Conservation (phyloP, 192 early-diverging fungal genomes). For the Jimgerdemannia flammicorona region DNA sequence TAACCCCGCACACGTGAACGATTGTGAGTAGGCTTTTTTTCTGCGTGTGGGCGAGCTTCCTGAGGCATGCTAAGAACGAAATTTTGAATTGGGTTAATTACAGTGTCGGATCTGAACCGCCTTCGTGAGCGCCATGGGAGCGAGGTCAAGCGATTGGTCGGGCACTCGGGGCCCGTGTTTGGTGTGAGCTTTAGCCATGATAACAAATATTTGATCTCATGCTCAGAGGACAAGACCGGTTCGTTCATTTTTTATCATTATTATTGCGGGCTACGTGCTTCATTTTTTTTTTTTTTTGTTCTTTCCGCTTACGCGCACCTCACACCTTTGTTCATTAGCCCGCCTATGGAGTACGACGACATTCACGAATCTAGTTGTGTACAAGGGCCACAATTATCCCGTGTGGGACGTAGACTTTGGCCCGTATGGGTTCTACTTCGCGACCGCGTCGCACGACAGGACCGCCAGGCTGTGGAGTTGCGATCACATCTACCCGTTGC, state of each 20-base stretch:
- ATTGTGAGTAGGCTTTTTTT: conserved; percentile 26
- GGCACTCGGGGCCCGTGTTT: conserved; percentile 90
- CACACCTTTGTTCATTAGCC: conserved; percentile 32
- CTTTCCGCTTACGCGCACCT: background rate
- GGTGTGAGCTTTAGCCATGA: conserved; percentile 82
- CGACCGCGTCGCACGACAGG: conserved; percentile 91
- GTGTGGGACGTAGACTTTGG: conserved; percentile 96
- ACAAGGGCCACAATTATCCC: conserved; percentile 96
- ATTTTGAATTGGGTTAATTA: too few relatives aligned
- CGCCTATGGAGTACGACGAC: conserved; percentile 96
- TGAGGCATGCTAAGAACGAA: background rate
- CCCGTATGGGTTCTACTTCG: conserved; percentile 94
- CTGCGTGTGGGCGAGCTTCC: background rate
- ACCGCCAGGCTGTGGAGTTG: conserved; percentile 96
- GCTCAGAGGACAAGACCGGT: conserved; percentile 87
- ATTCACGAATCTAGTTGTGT: conserved; percentile 86
- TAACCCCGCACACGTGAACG: conserved; percentile 50
- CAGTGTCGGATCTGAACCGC: conserved; percentile 48
- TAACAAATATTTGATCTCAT: conserved; percentile 72
- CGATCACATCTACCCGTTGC: conserved; percentile 93
- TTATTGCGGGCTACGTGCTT: too few relatives aligned
- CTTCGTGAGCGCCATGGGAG: conserved; percentile 49
- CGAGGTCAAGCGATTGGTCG: conserved; percentile 62
- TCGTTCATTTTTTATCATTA: conserved; percentile 6
- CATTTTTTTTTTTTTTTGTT: conserved; percentile 3